phyloP scores from a whole-genome alignment of 768 basidiomycete genomes.

The Naematelia encephala region DNA sequence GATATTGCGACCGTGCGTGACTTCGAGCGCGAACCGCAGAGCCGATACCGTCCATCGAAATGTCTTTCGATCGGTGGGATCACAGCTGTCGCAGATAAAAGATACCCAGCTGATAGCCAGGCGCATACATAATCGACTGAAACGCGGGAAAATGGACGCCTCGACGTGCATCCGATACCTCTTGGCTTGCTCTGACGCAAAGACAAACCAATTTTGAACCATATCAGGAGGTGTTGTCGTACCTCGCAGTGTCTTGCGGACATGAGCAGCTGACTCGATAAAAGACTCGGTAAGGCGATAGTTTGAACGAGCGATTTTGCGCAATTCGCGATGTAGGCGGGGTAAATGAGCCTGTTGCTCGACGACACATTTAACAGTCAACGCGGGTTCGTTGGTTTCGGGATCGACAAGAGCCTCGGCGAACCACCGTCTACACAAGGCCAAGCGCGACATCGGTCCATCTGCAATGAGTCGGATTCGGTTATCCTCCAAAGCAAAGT shows the following conservation, averaged over 20 bases:
- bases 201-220: slow-evolving; percentile 77
- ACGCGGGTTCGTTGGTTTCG: slow-evolving; percentile 28
- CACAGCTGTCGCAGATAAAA: slow-evolving; percentile 97
- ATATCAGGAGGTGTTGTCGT: slow-evolving; percentile 66
- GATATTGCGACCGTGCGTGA: slow-evolving; percentile 84
- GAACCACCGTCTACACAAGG: slow-evolving; percentile 73
- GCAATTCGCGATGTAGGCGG: slow-evolving; percentile 77
- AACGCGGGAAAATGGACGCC: slow-evolving; percentile 61
- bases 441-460: slow-evolving; percentile 73
- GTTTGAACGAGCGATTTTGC: slow-evolving; percentile 84
- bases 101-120: slow-evolving; percentile 97
- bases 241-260: slow-evolving; percentile 55
- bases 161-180: slow-evolving; percentile 89
- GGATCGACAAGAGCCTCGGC: slow-evolving; percentile 57
- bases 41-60: slow-evolving; percentile 99
- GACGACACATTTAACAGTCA: slow-evolving; percentile 54
- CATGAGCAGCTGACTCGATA: slow-evolving; percentile 83
- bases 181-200: slow-evolving; percentile 84
- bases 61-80: slow-evolving; percentile 88
- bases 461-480: slow-evolving; percentile 90
- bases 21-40: slow-evolving; percentile 82
- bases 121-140: slow-evolving; percentile 77
- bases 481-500: slow-evolving; percentile 78
- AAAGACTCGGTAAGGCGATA: slow-evolving; percentile 89
- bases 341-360: slow-evolving; percentile 91